Evolutionary conservation across 2,329 filamentous ascomycete genomes (phyloP).

Genomic region (Pseudocercospora eumusae): DNA sequence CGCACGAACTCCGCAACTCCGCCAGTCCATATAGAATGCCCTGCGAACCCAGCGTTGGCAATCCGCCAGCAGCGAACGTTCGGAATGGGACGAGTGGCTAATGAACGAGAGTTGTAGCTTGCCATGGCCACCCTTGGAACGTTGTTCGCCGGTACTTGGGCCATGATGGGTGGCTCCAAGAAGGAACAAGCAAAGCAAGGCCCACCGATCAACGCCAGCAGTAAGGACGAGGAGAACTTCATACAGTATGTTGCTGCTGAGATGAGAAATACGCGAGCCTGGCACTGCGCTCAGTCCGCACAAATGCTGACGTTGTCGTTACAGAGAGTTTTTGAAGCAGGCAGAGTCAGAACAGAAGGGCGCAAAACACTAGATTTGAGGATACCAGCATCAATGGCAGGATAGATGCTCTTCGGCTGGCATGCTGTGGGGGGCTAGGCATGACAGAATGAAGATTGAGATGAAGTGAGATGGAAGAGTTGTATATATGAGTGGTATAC

Average conservation of each 20-base stretch:
- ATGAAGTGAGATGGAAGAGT: not conserved
- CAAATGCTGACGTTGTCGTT: constrained; percentile 7
- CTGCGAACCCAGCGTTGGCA: not conserved
- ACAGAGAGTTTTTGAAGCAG: constrained; percentile 32
- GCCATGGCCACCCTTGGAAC: constrained; percentile 59
- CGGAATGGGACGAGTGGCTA: not conserved
- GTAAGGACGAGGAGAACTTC: constrained; percentile 69
- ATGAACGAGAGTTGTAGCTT: constrained; percentile 49
- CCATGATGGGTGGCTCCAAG: constrained; percentile 49
- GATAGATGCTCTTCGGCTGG: not conserved
- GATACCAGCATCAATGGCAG: not conserved
- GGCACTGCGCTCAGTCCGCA: not conserved
- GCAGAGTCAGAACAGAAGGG: constrained; percentile 25
- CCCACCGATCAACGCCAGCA: constrained; percentile 64
- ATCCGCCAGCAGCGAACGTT: not conserved
- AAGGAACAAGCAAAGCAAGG: constrained; percentile 50
- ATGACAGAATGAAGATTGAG: not conserved
- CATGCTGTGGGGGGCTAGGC: not conserved
- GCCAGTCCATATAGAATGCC: not conserved
- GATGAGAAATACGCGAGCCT: not conserved
- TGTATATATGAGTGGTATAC: constrained; percentile 20
- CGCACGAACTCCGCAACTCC: constrained; percentile 6
- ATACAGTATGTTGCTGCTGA: constrained; percentile 58
- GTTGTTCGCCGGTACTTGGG: constrained; percentile 50
- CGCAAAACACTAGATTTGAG: constrained; percentile 21